phyloP scores from a whole-genome alignment of 225 moss, liverwort and hornwort genomes.

The Polytrichum formosum region DNA sequence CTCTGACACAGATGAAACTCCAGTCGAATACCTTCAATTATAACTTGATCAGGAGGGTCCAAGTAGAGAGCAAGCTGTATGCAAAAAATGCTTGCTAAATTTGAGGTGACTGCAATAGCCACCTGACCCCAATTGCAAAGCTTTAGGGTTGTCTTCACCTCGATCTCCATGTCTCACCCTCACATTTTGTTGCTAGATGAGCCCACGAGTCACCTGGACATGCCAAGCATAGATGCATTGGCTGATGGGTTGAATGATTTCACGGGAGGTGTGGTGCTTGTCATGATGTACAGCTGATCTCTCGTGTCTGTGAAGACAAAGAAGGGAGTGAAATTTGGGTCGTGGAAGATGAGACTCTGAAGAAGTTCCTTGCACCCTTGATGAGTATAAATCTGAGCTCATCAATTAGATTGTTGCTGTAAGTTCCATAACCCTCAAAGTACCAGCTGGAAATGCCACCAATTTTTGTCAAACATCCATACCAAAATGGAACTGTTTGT shows the following conservation, averaged over 20 bases:
- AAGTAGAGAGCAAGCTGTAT: slow-evolving; percentile 87
- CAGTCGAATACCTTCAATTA: slow-evolving; percentile 71
- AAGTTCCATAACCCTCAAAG: slow-evolving; percentile 25
- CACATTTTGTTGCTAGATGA: slow-evolving; percentile 92
- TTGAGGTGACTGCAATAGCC: slow-evolving; percentile 74
- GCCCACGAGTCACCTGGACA: slow-evolving; percentile 91
- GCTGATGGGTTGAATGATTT: slow-evolving; percentile 92
- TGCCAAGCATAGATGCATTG: slow-evolving; percentile 98
- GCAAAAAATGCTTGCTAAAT: slow-evolving; percentile 83
- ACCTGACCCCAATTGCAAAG: slow-evolving; percentile 94
- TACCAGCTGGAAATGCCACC: too few relatives aligned
- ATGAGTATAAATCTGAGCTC: slow-evolving; percentile 83
- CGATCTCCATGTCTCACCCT: slow-evolving; percentile 88
- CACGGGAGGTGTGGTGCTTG: slow-evolving; percentile 82
- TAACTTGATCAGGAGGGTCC: slow-evolving; percentile 88
- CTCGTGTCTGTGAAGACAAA: slow-evolving; percentile 82
- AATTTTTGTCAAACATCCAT: too few relatives aligned
- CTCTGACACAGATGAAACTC: slow-evolving; percentile 84
- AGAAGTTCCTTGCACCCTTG: slow-evolving; percentile 74
- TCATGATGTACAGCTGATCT: slow-evolving; percentile 95
- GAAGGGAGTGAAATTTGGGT: slow-evolving; percentile 92
- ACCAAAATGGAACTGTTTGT: too few relatives aligned
- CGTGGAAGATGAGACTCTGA: slow-evolving; percentile 75
- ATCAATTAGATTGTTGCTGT: slow-evolving; percentile 80
- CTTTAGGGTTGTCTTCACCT: slow-evolving; percentile 86